Percentiles rank a stretch among this genome's conserved stretches.
Evolutionary conservation across 2,329 filamentous ascomycete genomes (phyloP).

Genomic region (Zasmidium cellare): DNA sequence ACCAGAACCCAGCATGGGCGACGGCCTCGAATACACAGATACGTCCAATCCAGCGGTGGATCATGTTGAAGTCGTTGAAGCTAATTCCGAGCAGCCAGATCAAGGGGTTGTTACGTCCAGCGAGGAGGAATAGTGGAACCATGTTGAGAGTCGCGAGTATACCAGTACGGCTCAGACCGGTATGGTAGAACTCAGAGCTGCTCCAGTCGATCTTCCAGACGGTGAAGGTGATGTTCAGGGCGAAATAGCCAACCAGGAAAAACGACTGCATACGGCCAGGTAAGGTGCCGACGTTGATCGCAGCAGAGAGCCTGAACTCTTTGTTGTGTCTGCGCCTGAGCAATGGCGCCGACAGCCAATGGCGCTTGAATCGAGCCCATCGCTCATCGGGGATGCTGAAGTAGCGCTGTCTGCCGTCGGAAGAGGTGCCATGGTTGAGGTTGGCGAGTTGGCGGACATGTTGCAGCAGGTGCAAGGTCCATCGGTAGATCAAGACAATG

Average conservation of each 20-base stretch:
- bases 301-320: constrained; percentile 52
- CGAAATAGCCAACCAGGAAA: constrained; percentile 50
- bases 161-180: constrained; percentile 68
- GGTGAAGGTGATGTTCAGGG: constrained; percentile 49
- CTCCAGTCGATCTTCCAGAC: constrained; percentile 58
- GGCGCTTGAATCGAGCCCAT: constrained; percentile 47
- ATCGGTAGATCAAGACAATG: constrained; percentile 67
- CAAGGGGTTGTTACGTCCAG: constrained; percentile 75
- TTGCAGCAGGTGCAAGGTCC: constrained; percentile 59
- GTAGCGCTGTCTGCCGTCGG: constrained; percentile 62
- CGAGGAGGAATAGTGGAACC: constrained; percentile 73
- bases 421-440: constrained; percentile 69
- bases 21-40: constrained; percentile 71
- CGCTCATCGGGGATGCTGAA: constrained; percentile 64
- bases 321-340: constrained; percentile 51
- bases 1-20: constrained; percentile 64
- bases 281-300: constrained; percentile 51
- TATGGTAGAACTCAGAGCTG: constrained; percentile 62
- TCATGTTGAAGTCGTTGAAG: constrained; percentile 79
- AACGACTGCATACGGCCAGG: constrained; percentile 51
- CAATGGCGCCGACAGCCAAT: constrained; percentile 49
- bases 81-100: constrained; percentile 71
- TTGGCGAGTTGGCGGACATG: constrained; percentile 74
- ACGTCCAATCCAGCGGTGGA: constrained; percentile 78
- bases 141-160: constrained; percentile 73